Base-by-base conservation (phyloP, 1,139 yeast genomes). In the Saccharomyces hybrid region DNA sequence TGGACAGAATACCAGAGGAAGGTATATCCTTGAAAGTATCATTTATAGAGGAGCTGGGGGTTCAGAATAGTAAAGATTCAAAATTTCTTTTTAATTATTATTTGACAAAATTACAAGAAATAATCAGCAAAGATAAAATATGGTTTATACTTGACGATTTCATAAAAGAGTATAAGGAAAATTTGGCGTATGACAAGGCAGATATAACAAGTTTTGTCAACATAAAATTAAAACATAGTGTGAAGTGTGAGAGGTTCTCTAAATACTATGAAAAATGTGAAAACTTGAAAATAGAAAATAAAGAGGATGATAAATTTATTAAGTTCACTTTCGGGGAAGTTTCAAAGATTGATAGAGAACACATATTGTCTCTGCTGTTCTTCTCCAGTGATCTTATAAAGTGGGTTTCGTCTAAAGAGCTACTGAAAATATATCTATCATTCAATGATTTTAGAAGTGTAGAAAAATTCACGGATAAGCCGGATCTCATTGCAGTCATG, bases 361-460 rank as follows among this genome's bases (percentile, higher is more conserved):
- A 62, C 47, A 38, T 66, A 14, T 49, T 67, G 24, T 29, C 51
- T 1, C 53, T 65, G 7, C 50, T 64, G 32, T 55, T 67, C 14
- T 50, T 62, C n/a, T 53, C 53, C 14, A 53, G 52, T 4, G 52
- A 48, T 27, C 32, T 52, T 16, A 46, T 47, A 14, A 49, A 31
- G 6, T 49, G 49, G 31, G 29, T 55, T 49, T 57, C 59, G 7
- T 28, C 50, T 19, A 53, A 54, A 4, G 56, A 58, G 31, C 32
- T 56, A 41, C 58, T 59, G 9, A 55, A 58, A 2, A 49, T 53
- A 26, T 61, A 49, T 46, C 50, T 56, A 47, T 49, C 59, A 9
- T 58, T 58, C 49, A 64, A 65, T 53, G 72, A 68, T 55, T 69
- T 67, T 51, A 51, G 53, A 19, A 57, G 58, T 7, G 57, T 68